Evolutionary conservation across 1,139 yeast genomes (phyloP), one percentile per base, ranked within the genome.

Genomic region (Yamadazyma membranifaciens): DNA sequence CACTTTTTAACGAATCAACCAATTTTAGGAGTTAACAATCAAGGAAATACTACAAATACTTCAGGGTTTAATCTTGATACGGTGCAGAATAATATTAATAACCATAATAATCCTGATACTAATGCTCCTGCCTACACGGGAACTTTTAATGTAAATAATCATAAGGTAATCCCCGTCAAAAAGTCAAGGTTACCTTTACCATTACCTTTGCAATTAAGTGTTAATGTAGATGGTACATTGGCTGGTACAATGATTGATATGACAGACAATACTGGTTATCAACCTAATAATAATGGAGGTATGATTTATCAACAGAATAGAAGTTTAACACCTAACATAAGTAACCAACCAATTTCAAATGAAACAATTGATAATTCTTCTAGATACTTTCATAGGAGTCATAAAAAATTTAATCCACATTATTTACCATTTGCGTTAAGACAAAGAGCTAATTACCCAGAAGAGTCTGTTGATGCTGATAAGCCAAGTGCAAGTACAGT

Each of bases 391-490:
- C 32, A 3, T 30, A 42, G 39, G 40, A 33, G 36, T 34, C 28
- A 34, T 28, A 43, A 43, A 57, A 56, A 56, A 43, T 67, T 65
- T 47, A 71, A 67, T 1, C 48, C 49, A 6, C 73, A 69, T 48
- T 68, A 70, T 43, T 51, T 69, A 36, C 76, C 76, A 0, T 65
- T 63, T 5, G 43, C 46, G 11, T 50, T 68, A 12, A 57, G 53
- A 32, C 42, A 45, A 15, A 60, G 55, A 36, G 43, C 55, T 42
- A 56, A 55, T 28, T 40, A 51, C 13, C 54, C 51, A 29, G 50
- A 48, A 25, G 59, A 54, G 14, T 55, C 53, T 3, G 56, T 49
- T 3, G 46, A 42, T 25, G 44, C 51, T 26, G 49, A 50, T 34
- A 41, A 45, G 10, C 49, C 51, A 10, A 48, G 52, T 34, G 34